Evolutionary conservation across 106 monocot species (phyloP).

Genomic region (Allium sativum): DNA sequence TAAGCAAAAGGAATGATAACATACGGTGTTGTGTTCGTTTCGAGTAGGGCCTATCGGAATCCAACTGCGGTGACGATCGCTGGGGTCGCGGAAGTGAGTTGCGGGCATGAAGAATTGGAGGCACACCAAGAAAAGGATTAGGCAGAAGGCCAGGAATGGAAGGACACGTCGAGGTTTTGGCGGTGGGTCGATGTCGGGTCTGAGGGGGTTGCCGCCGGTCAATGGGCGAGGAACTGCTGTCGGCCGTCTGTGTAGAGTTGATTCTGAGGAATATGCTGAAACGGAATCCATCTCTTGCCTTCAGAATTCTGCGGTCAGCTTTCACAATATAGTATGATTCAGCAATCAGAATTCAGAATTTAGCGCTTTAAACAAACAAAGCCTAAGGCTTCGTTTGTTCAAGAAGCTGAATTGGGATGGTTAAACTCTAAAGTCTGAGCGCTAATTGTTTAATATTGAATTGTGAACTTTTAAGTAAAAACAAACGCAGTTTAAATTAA

Average conservation of each 20-base stretch:
- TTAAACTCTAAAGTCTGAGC: too few relatives aligned
- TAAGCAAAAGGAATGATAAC: too few relatives aligned
- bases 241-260: constrained; percentile 17
- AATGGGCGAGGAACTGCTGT: neutral
- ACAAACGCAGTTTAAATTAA: too few relatives aligned
- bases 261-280: neutral
- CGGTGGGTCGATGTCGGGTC: constrained; percentile 55
- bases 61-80: constrained; percentile 46
- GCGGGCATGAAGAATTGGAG: constrained; percentile 62
- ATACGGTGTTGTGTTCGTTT: neutral
- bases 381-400: too few relatives aligned
- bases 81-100: constrained; percentile 70
- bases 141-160: constrained; percentile 37
- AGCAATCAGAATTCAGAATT: too few relatives aligned
- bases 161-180: constrained; percentile 34
- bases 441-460: too few relatives aligned
- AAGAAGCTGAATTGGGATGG: too few relatives aligned
- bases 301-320: too few relatives aligned
- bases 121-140: constrained; percentile 44
- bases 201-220: constrained; percentile 14
- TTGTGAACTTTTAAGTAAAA: too few relatives aligned
- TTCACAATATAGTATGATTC: too few relatives aligned
- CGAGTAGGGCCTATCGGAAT: neutral
- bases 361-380: too few relatives aligned
- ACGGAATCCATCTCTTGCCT: too few relatives aligned